These are phyloP conservation scores for Neurospora sp. DNA, from an alignment of 495 filamentous ascomycete genomes.

Conservation along the genomic window DNA sequence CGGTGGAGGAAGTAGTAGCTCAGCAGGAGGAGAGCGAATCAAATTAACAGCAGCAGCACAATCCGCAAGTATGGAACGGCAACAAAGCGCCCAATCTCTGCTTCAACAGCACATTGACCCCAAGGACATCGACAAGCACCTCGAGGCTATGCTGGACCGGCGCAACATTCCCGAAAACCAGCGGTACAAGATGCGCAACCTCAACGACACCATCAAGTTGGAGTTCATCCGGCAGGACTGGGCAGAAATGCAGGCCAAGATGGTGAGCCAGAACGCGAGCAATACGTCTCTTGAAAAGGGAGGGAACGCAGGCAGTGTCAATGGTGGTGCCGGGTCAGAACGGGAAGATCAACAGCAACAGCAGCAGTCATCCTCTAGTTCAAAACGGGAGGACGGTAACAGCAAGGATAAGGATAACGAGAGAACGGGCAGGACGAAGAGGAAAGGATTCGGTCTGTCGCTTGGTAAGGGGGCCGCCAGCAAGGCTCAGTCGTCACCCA, in stretches of 20 bases:
- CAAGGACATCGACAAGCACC: conserved; percentile 43
- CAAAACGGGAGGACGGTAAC: background rate
- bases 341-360: background rate
- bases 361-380: background rate
- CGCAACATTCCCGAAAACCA: conserved; percentile 90
- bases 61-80: background rate
- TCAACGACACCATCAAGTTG: conserved; percentile 83
- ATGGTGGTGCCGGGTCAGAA: background rate
- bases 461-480: conserved; percentile 45
- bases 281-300: conserved; percentile 13
- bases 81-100: conserved; percentile 1
- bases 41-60: background rate
- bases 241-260: conserved; percentile 46
- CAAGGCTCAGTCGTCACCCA: conserved; percentile 33
- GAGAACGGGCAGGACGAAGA: conserved; percentile 37
- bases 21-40: background rate
- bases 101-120: conserved; percentile 22
- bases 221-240: conserved; percentile 89
- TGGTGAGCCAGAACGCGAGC: conserved; percentile 27
- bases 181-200: conserved; percentile 82
- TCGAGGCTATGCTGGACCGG: conserved; percentile 65
- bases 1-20: background rate
- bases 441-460: conserved; percentile 68
- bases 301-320: background rate
- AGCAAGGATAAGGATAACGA: conserved; percentile 22